Conservation (phyloP, 768 basidiomycete species). For the Leccinum obscurum region DNA sequence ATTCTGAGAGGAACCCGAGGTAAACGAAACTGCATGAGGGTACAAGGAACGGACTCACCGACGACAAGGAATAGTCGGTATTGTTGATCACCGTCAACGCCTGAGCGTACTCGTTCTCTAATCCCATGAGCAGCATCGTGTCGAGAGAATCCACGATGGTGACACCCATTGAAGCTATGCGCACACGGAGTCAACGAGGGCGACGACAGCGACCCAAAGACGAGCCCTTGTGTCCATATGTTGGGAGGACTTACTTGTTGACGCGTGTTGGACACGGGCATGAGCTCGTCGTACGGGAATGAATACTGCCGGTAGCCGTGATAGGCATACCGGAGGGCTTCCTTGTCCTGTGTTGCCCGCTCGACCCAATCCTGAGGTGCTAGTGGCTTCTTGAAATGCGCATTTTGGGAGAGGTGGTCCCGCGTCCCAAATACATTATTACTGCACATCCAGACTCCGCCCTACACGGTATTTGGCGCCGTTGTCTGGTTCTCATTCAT, state of each 20-base stretch:
- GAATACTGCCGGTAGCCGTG: conserved; percentile 63
- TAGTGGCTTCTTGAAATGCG: too few relatives aligned
- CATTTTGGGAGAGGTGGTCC: too few relatives aligned
- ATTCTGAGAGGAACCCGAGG: conserved; percentile 18
- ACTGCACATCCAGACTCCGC: too few relatives aligned
- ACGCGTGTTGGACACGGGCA: conserved; percentile 47
- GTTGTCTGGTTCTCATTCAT: too few relatives aligned
- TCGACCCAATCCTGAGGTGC: conserved; percentile 42
- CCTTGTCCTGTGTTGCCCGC: conserved; percentile 56
- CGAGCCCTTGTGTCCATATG: not conserved
- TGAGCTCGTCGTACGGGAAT: conserved; percentile 61
- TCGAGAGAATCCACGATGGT: conserved; percentile 82
- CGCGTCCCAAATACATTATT: too few relatives aligned
- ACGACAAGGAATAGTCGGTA: conserved; percentile 47
- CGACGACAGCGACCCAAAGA: not conserved
- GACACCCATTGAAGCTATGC: conserved; percentile 70
- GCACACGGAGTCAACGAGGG: conserved; percentile 2
- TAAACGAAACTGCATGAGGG: not conserved
- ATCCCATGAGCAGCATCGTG: conserved; percentile 79
- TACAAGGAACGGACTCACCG: conserved; percentile 32
- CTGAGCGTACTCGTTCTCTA: conserved; percentile 66
- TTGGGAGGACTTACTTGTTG: conserved; percentile 47
- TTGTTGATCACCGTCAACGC: conserved; percentile 54
- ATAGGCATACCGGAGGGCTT: conserved; percentile 68
- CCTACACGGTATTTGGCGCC: too few relatives aligned